These are phyloP conservation scores for Smallanthus sonchifolius DNA, from an alignment of 129 eudicot species.

Conservation along the genomic window DNA sequence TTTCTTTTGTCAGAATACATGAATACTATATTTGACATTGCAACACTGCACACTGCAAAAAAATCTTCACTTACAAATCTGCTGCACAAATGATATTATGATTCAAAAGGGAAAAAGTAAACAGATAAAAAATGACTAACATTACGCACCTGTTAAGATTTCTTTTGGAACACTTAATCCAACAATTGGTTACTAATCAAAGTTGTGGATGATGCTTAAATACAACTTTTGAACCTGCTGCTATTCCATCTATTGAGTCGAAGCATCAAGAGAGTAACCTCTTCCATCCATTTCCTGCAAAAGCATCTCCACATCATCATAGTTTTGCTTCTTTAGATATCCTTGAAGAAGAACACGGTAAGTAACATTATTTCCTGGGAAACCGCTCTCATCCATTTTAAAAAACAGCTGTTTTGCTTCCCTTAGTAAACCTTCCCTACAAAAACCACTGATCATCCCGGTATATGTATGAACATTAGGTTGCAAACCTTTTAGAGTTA, in stretches of 20 bases:
- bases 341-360: slow-evolving; percentile 7
- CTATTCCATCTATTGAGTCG: not conserved
- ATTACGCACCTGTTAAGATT: too few relatives aligned
- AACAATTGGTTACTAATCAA: too few relatives aligned
- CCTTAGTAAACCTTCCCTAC: not conserved
- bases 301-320: not conserved
- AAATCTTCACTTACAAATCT: too few relatives aligned
- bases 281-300: slow-evolving; percentile 16
- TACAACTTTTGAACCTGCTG: slow-evolving; percentile 2
- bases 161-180: too few relatives aligned
- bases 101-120: too few relatives aligned
- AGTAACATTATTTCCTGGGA: not conserved
- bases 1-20: too few relatives aligned
- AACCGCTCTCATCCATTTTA: slow-evolving; percentile 10
- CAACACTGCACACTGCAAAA: too few relatives aligned
- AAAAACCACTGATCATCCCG: slow-evolving; percentile 1
- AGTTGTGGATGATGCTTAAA: too few relatives aligned
- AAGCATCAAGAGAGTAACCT: slow-evolving; percentile 2
- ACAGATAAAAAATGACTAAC: too few relatives aligned
- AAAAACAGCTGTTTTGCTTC: slow-evolving; percentile 8
- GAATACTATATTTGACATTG: too few relatives aligned
- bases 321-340: not conserved
- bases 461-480: not conserved
- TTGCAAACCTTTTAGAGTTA: not conserved
- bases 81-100: too few relatives aligned